Percentiles rank a stretch among this genome's conserved stretches.
These are phyloP conservation scores for Truncatella angustata DNA, from an alignment of 2,329 filamentous ascomycete species.

Conservation along the genomic window DNA sequence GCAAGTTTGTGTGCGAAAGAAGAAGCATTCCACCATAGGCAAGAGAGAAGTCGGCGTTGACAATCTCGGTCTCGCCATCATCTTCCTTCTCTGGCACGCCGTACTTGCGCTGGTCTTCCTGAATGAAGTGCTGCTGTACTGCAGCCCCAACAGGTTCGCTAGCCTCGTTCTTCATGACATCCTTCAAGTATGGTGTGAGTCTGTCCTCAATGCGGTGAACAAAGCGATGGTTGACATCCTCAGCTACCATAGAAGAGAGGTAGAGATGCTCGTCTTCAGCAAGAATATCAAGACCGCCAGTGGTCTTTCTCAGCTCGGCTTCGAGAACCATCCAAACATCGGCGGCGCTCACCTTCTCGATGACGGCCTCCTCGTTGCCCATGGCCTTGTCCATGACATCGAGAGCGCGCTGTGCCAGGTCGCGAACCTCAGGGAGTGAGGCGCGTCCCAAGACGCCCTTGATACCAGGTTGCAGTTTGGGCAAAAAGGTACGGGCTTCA, in stretches of 20 bases:
- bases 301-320: slow-evolving; percentile 69
- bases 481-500: slow-evolving; percentile 90
- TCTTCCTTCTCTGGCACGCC: slow-evolving; percentile 84
- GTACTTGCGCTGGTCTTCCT: slow-evolving; percentile 84
- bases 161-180: slow-evolving; percentile 62
- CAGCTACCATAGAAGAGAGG: slow-evolving; percentile 79
- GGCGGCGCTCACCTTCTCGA: slow-evolving; percentile 66
- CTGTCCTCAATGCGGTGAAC: slow-evolving; percentile 68
- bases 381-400: slow-evolving; percentile 93
- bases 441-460: slow-evolving; percentile 84
- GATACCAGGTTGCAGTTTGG: slow-evolving; percentile 91
- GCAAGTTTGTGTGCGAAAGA: slow-evolving; percentile 91
- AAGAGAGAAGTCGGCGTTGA: slow-evolving; percentile 96
- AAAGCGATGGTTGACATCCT: slow-evolving; percentile 82
- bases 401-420: slow-evolving; percentile 79
- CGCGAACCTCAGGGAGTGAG: slow-evolving; percentile 90
- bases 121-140: slow-evolving; percentile 75
- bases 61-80: slow-evolving; percentile 90
- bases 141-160: slow-evolving; percentile 64
- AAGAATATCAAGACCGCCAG: slow-evolving; percentile 58
- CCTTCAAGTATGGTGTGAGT: slow-evolving; percentile 72
- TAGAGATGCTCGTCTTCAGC: slow-evolving; percentile 69
- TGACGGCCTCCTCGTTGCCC: slow-evolving; percentile 64
- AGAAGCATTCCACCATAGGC: slow-evolving; percentile 98
- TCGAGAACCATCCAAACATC: slow-evolving; percentile 77